Evolutionary conservation across 352 stramenopile genomes (phyloP).

Genomic region (Globisporangium nunn): DNA sequence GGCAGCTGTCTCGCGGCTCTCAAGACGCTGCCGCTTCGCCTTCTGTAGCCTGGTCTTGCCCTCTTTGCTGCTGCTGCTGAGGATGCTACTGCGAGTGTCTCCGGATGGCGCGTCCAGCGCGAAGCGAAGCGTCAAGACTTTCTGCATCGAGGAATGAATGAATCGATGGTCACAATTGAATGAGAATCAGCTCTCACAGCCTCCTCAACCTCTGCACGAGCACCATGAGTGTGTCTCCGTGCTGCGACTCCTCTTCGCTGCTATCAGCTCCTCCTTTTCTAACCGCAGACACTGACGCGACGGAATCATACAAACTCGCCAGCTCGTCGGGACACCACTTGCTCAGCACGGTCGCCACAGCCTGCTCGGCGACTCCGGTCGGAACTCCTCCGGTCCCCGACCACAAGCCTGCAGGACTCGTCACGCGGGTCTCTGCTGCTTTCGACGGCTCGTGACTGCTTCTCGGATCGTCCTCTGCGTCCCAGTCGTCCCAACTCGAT

Average conservation of each 20-base stretch:
- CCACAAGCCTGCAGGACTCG: neutral
- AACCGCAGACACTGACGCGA: neutral
- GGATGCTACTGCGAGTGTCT: neutral
- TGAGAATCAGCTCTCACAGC: neutral
- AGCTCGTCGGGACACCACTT: neutral
- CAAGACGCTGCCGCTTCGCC: slow-evolving; percentile 4
- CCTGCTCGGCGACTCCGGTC: neutral
- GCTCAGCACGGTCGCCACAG: neutral
- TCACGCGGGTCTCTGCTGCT: too few relatives aligned
- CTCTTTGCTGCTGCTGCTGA: neutral
- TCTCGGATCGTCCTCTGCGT: slow-evolving; percentile 15
- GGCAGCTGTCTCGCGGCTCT: neutral
- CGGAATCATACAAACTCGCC: neutral
- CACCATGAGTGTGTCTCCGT: neutral
- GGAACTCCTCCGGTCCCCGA: neutral
- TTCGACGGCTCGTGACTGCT: neutral
- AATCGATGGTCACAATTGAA: neutral
- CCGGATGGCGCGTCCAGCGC: neutral
- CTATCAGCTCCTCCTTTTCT: neutral
- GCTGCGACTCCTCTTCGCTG: neutral
- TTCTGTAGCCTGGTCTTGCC: neutral
- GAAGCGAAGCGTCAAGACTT: neutral
- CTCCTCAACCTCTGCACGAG: neutral
- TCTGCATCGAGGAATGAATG: neutral
- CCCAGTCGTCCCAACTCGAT: slow-evolving; percentile 35